phyloP scores from a whole-genome alignment of 371 early-diverging fungal genomes.

The Nosema bombycis region DNA sequence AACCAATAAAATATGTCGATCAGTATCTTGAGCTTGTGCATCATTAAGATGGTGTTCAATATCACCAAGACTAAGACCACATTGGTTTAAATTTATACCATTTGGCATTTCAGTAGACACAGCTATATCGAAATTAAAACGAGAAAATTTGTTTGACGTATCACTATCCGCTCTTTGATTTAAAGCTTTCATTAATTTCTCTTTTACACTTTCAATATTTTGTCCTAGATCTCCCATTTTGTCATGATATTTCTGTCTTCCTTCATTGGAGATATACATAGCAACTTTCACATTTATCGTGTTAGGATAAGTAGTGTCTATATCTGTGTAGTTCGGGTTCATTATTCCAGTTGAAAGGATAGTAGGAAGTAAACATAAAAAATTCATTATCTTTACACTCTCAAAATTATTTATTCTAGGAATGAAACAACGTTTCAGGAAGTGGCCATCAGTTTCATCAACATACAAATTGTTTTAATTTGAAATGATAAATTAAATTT shows the following conservation, averaged over 20 bases:
- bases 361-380: background rate
- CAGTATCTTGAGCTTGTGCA: slow-evolving; percentile 7
- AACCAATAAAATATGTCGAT: slow-evolving; percentile 14
- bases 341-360: background rate
- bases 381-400: background rate
- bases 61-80: slow-evolving; percentile 15
- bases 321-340: background rate
- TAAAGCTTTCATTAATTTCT: slow-evolving; percentile 20
- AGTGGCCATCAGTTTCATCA: no score
- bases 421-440: no score
- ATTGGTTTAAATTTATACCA: slow-evolving; percentile 35
- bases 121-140: slow-evolving; percentile 14
- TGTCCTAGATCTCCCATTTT: slow-evolving; percentile 27
- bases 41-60: slow-evolving; percentile 5
- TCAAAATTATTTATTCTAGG: no score
- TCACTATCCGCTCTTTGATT: slow-evolving; percentile 26
- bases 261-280: slow-evolving; percentile 22
- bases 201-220: slow-evolving; percentile 12
- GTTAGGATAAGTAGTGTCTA: background rate
- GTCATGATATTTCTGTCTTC: slow-evolving; percentile 7
- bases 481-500: background rate
- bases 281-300: slow-evolving; percentile 13
- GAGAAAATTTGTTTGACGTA: slow-evolving; percentile 7
- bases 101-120: slow-evolving; percentile 17
- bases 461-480: no score